Percentiles rank a stretch among this genome's conserved stretches.
Conservation (phyloP, 2,329 filamentous ascomycete genomes). For the Xylaria sp. region DNA sequence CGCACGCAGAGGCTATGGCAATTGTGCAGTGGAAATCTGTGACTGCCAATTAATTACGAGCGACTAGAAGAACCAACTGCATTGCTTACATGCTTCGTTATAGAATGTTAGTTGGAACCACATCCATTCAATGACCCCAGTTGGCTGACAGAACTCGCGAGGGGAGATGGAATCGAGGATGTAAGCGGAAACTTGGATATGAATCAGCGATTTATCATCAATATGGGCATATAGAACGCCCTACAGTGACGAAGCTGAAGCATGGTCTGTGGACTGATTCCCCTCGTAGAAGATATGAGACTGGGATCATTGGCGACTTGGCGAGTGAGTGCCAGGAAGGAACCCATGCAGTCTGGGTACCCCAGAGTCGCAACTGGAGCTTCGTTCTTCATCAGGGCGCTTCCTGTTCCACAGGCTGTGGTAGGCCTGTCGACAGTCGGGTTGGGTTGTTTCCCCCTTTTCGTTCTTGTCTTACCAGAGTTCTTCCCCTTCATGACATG, state of each 20-base stretch:
- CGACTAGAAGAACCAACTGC: neutral
- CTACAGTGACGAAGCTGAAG: slow-evolving; percentile 16
- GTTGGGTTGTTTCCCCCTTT: neutral
- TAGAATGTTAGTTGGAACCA: slow-evolving; percentile 21
- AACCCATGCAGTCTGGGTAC: neutral
- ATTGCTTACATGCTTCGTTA: slow-evolving; percentile 26
- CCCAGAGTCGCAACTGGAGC: neutral
- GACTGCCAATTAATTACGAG: neutral
- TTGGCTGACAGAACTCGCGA: slow-evolving; percentile 14
- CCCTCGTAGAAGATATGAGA: neutral
- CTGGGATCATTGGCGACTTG: slow-evolving; percentile 9
- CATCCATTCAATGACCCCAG: slow-evolving; percentile 4
- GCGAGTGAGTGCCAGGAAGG: slow-evolving; percentile 9
- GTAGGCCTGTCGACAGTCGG: neutral
- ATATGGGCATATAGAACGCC: neutral
- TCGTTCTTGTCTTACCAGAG: slow-evolving; percentile 22
- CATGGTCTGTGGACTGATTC: slow-evolving; percentile 4
- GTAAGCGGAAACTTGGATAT: slow-evolving; percentile 15
- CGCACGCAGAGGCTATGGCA: slow-evolving; percentile 19
- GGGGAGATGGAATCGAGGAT: slow-evolving; percentile 17
- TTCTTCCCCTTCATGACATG: slow-evolving; percentile 37
- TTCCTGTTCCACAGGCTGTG: neutral
- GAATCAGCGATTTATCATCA: neutral
- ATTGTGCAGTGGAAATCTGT: slow-evolving; percentile 26
- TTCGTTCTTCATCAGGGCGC: neutral